A percentile compares a stretch with the other conserved stretches of the same genome.
phyloP scores from a whole-genome alignment of 805 yeast genomes.

The Candida anglica region DNA sequence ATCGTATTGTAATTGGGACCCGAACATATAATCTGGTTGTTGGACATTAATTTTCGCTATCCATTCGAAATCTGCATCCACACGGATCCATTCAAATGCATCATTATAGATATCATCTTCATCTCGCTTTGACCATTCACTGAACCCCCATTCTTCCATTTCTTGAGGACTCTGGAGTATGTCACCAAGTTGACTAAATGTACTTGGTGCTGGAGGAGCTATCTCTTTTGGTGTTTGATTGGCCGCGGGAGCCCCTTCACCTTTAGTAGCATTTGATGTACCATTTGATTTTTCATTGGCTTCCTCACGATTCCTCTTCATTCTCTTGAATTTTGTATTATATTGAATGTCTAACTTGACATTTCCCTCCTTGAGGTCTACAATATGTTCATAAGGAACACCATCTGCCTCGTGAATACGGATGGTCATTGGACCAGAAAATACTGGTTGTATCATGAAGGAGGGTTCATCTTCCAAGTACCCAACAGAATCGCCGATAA shows the following conservation, averaged over 20 bases:
- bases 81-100: slow-evolving; percentile 96
- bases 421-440: slow-evolving; percentile 94
- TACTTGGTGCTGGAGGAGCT: slow-evolving; percentile 11
- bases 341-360: slow-evolving; percentile 92
- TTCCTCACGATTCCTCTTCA: slow-evolving; percentile 58
- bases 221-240: no score
- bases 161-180: slow-evolving; percentile 62
- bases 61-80: slow-evolving; percentile 99
- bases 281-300: slow-evolving; percentile 26
- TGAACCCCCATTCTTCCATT: slow-evolving; percentile 63
- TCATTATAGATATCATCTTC: slow-evolving; percentile 69
- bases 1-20: slow-evolving; percentile 90
- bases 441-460: slow-evolving; percentile 45
- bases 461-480: slow-evolving; percentile 39
- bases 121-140: slow-evolving; percentile 67
- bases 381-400: slow-evolving; percentile 96
- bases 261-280: slow-evolving; percentile 12
- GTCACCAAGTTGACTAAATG: slow-evolving; percentile 59
- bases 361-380: slow-evolving; percentile 78
- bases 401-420: slow-evolving; percentile 98
- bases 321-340: slow-evolving; percentile 85
- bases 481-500: slow-evolving; percentile 43
- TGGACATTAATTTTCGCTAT: slow-evolving; percentile 74
- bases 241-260: no score
- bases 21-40: slow-evolving; percentile 93